Evolutionary conservation across 2,329 filamentous ascomycete genomes (phyloP).

Genomic region (Venturia pyrina): DNA sequence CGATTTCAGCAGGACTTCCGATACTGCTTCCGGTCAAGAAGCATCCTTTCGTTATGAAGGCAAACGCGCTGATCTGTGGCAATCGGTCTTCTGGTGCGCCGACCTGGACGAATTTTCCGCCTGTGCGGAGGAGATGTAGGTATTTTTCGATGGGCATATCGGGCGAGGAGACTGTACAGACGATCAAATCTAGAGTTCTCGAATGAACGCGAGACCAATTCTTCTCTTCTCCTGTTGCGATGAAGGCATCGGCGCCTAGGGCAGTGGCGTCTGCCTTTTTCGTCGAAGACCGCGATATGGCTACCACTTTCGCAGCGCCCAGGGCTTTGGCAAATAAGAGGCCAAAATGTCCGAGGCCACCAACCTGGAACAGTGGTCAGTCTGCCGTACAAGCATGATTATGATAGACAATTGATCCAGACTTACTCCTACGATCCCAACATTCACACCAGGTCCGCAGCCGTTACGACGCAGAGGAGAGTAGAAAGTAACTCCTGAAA

Average conservation of each 20-base stretch:
- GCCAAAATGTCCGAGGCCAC: slow-evolving; percentile 65
- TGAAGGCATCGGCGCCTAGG: slow-evolving; percentile 47
- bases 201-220: slow-evolving; percentile 45
- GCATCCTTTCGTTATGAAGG: slow-evolving; percentile 43
- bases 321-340: slow-evolving; percentile 60
- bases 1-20: slow-evolving; percentile 46
- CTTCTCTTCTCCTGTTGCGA: slow-evolving; percentile 43
- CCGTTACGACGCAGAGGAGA: slow-evolving; percentile 57
- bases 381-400: not conserved
- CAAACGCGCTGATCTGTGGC: slow-evolving; percentile 42
- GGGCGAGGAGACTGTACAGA: slow-evolving; percentile 41
- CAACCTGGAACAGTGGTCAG: slow-evolving; percentile 31
- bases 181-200: slow-evolving; percentile 42
- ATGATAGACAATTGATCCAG: not conserved
- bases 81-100: slow-evolving; percentile 47
- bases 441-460: slow-evolving; percentile 56
- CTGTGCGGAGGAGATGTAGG: slow-evolving; percentile 43
- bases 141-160: slow-evolving; percentile 51
- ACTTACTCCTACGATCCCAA: slow-evolving; percentile 50
- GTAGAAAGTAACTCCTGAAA: slow-evolving; percentile 60
- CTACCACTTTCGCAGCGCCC: slow-evolving; percentile 53
- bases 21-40: slow-evolving; percentile 37
- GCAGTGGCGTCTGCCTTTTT: slow-evolving; percentile 50
- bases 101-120: slow-evolving; percentile 52
- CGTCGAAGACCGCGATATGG: slow-evolving; percentile 45